Base-by-base conservation (phyloP, 1,139 yeast genomes). In the Scheffersomyces segobiensis region DNA sequence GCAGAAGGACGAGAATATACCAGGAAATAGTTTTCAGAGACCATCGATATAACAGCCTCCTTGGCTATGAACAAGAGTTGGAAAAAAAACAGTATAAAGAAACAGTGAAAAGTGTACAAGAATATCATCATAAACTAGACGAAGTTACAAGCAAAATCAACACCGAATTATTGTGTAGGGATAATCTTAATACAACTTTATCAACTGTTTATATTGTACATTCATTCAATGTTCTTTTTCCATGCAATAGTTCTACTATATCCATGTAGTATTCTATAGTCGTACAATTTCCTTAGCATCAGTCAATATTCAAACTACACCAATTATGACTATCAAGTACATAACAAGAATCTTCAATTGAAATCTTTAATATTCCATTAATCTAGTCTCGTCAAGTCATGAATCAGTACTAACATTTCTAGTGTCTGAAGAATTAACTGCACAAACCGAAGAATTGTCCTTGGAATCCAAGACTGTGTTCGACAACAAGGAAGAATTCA, bases 401-500 rank as follows among this genome's bases (percentile, higher is more conserved):
- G 53, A 22, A 52, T 50, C 51, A 54, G 57, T 61, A 65, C 66
- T 64, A 63, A 63, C 66, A 18, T 32, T 3, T 55, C 20, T 46
- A 64, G 65, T 77, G 81, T 71, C 86, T 63, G 87, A 84, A 75
- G 88, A 85, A 76, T 77, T 85, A 71, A 73, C 78, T 67, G 77
- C 79, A 68, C 78, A 85, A 71, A 79, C 88, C 62, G 83, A 83
- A 69, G 84, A 81, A 55, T 77, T 85, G 71, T 74, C 85, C 49
- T 77, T 84, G 66, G 86, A 83, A 53, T 70, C 72, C 67, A 73
- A 74, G 68, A 88, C 95, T 57, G 90, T 88, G 58, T 85, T 90
- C 69, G 84, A 87, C 68, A 82, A 83, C 67, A 82, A 86, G 67
- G 89, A 86, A 66, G 91, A 88, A 71, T 89, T 91, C 74, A 84